Base-by-base conservation (phyloP, 441 rosid species). In the Pelargonium australe region DNA sequence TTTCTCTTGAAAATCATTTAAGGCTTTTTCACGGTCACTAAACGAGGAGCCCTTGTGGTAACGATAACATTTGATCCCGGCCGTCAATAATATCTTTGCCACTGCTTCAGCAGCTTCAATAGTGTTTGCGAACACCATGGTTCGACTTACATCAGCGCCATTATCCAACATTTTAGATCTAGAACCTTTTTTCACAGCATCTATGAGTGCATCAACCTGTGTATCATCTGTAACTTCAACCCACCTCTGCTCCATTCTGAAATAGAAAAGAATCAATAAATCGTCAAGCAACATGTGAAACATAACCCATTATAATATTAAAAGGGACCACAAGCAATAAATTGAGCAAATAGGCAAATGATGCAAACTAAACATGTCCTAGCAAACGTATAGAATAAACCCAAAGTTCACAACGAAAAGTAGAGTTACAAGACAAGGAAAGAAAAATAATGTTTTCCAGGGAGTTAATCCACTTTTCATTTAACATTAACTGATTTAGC, bases 51-150 rank as follows among this genome's bases (percentile, higher is more conserved):
- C 91, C 84, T 89, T 94, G 72, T 94, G 96, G 77, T 89, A 89
- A 71, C 91, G 77, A 67, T 77, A 87, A 78, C 97, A 89, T 58
- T 79, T 82, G 70, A 91, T 85, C 53, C 86, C 92, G 69, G 90
- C 94, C 84, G 80, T 80, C 77, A 83, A 84, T 67, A 94, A 76
- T 78, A 94, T 79, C 72, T 84, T 88, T 1, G 84, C 85, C 63
- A 89, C 92, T 68, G 92, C 96, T 79, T 91, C 90, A 75, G 85
- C 99, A 10, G 92, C 96, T 72, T 89, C 96, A 7, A 89, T 94
- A n/a, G 96, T 91, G 71, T 94, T 94, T 63, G 94, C 92, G 82
- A 94, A 94, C 73, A 91, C 90, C 96, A 91, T 91, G 0, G 96
- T 94, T 76, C 96, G 83, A 69, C 76, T 80, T 74, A 69, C 60